phyloP scores from a whole-genome alignment of 345 rosid species.

The Alliaria petiolata region DNA sequence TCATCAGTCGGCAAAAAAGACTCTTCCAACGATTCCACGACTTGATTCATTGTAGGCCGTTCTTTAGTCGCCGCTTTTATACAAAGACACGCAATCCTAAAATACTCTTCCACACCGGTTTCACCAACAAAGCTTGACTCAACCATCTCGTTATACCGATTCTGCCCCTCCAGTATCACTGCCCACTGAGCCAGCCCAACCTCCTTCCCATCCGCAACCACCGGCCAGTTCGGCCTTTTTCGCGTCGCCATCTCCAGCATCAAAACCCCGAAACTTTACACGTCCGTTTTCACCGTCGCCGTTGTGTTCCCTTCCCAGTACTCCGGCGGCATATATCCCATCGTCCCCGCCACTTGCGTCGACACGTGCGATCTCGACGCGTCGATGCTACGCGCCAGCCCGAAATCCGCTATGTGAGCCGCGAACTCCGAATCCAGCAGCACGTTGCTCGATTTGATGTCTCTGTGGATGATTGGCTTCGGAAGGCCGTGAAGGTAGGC shows the following conservation, averaged over 20 bases:
- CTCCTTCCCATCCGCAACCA: conserved; percentile 29
- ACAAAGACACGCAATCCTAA: conserved; percentile 60
- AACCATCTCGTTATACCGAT: conserved; percentile 48
- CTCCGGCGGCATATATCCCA: conserved; percentile 99
- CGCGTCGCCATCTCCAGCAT: conserved; percentile 73
- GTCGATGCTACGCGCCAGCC: conserved; percentile 59
- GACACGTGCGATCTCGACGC: conserved; percentile 65
- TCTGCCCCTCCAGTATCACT: conserved; percentile 33
- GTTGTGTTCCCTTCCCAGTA: conserved; percentile 63
- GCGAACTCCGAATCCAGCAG: conserved; percentile 52
- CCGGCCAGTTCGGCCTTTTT: conserved; percentile 61
- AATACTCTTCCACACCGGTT: conserved; percentile 43
- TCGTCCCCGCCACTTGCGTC: conserved; percentile 90
- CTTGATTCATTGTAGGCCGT: conserved; percentile 57
- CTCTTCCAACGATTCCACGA: conserved; percentile 34
- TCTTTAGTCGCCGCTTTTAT: conserved; percentile 37
- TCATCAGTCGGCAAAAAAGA: background rate
- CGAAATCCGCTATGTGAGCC: conserved; percentile 82
- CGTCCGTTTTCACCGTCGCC: conserved; percentile 66
- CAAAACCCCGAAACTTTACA: conserved; percentile 74
- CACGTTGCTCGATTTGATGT: conserved; percentile 81
- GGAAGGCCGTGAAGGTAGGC: conserved; percentile 63
- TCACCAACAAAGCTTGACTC: conserved; percentile 9
- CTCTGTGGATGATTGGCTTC: conserved; percentile 75
- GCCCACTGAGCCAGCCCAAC: conserved; percentile 66